Base-by-base conservation (phyloP, 106 monocot genomes). In the Dactylorhiza incarnata region DNA sequence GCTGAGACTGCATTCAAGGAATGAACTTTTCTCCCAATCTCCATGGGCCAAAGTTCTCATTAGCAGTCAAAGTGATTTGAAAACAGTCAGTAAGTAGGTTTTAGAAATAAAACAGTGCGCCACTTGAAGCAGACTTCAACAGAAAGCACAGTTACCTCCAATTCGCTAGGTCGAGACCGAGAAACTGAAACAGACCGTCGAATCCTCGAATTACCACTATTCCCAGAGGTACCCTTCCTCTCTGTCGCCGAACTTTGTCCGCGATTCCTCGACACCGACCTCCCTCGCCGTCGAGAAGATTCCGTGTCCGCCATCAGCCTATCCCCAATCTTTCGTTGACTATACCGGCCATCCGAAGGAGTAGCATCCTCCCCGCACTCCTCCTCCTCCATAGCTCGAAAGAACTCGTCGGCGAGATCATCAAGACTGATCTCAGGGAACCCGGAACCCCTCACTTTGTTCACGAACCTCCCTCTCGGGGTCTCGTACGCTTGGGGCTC, bases 351-450 rank as follows among this genome's bases (percentile, higher is more conserved):
- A 16, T 25, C 54, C 75, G 49, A 24, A 62, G 48, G 17, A 22
- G 22, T 13, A 51, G 25, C 48, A 49, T 50, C 76, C 16, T 76
- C 82, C 47, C 75, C 84, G 45, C 73, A 84, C 25, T 72, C 81
- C 67, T 86, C 85, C 75, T 76, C 76, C 25, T 51, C 82, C 71
- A 75, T 75, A 58, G 86, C 82, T 17, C 81, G 75, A 71, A 88
- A 86, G 68, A 91, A 94, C 78, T 94, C 94, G 74, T 94, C 87
- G 9, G 94, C 94, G 45, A 94, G 87, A 73, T 94, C 94, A 55
- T 94, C 94, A 44, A 91, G 85, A 83, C 91, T 94, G 48, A 87
- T 76, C 72, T 91, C 94, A 2, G 74, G 78, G 76, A 81, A 82
- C 53, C 82, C 86, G 59, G 84, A 76, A 49, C 91, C 91, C 44